Conservation (phyloP, 2,329 filamentous ascomycete species). For the Clonostachys solani region DNA sequence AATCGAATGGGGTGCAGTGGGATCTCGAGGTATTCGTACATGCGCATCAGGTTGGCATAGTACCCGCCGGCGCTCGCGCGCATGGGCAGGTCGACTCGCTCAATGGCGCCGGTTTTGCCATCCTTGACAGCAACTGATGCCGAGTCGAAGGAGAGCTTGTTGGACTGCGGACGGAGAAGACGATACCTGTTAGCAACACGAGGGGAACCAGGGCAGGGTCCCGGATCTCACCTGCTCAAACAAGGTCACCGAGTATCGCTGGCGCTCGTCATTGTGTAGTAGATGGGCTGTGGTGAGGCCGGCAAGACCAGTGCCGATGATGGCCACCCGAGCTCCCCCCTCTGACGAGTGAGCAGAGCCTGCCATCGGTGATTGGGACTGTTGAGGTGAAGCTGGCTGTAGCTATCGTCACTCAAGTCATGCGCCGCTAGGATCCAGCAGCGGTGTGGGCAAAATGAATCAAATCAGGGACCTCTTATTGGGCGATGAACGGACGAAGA, state of each 20-base stretch:
- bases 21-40: constrained; percentile 52
- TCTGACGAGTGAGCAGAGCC: too few relatives aligned
- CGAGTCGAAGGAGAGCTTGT: constrained; percentile 27
- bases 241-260: constrained; percentile 23
- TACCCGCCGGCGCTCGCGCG: constrained; percentile 35
- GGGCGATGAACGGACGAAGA: too few relatives aligned
- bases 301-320: constrained; percentile 30
- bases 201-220: not conserved
- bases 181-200: not conserved
- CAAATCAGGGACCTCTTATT: too few relatives aligned
- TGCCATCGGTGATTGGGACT: too few relatives aligned
- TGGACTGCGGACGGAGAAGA: constrained; percentile 13
- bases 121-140: constrained; percentile 29
- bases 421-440: too few relatives aligned
- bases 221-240: constrained; percentile 26
- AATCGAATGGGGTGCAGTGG: constrained; percentile 44
- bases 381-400: too few relatives aligned
- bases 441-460: too few relatives aligned
- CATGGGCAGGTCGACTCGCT: constrained; percentile 33
- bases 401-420: too few relatives aligned
- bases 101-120: constrained; percentile 15
- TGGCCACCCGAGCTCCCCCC: constrained; percentile 14
- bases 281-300: constrained; percentile 28
- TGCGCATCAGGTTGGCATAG: constrained; percentile 48
- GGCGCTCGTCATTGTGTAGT: constrained; percentile 19